Percentiles rank a stretch among this genome's conserved stretches.
Conservation (phyloP, 345 rosid genomes). For the Salix udensis region DNA sequence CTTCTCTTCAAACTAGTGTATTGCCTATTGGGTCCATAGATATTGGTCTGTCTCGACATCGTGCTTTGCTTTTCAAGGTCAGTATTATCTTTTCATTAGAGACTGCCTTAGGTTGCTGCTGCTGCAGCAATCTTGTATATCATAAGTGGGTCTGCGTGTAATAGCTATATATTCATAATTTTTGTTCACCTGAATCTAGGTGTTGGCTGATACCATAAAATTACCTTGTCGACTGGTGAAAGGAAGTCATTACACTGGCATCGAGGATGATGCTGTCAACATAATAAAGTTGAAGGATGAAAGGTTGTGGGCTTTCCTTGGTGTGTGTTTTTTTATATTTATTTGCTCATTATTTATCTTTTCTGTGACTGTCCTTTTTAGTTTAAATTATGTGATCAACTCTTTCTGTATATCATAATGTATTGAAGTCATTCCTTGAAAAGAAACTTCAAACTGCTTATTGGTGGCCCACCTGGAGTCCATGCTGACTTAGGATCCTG, state of each 20-base stretch:
- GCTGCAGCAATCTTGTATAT: neutral
- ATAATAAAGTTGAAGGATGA: slow-evolving; percentile 80
- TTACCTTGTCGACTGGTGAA: slow-evolving; percentile 94
- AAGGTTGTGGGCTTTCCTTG: slow-evolving; percentile 53
- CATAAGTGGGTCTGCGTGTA: neutral
- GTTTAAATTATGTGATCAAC: neutral
- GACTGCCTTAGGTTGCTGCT: neutral
- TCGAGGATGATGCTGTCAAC: slow-evolving; percentile 97
- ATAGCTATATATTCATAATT: slow-evolving; percentile 6
- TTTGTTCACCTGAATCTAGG: slow-evolving; percentile 51
- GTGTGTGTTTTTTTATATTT: neutral
- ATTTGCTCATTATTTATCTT: neutral
- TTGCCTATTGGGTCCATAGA: slow-evolving; percentile 86
- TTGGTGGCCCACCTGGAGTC: neutral
- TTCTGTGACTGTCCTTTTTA: neutral
- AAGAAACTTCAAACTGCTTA: neutral
- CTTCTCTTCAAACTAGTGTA: slow-evolving; percentile 66
- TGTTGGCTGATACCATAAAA: slow-evolving; percentile 73
- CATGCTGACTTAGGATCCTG: neutral
- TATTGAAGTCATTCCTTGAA: neutral
- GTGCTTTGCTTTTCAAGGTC: slow-evolving; percentile 99
- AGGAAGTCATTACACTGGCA: slow-evolving; percentile 98
- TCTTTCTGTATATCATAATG: neutral
- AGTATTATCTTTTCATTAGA: slow-evolving; percentile 19
- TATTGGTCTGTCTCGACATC: slow-evolving; percentile 89